phyloP scores from a whole-genome alignment of 108 stramenopile species.

The Fragilaria radians region DNA sequence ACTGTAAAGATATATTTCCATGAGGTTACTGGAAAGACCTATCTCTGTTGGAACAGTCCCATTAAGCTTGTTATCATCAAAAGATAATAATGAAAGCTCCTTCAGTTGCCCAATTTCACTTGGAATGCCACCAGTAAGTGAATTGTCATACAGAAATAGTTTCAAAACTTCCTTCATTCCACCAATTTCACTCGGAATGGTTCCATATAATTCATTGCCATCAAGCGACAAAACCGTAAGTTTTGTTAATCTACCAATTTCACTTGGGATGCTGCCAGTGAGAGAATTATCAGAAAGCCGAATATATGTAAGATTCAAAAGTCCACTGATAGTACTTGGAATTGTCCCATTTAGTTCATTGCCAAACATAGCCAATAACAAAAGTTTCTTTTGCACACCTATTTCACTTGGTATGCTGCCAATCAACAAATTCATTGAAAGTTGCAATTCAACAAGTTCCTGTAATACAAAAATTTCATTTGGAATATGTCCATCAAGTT shows the following conservation, averaged over 20 bases:
- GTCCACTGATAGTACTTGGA: too few relatives aligned
- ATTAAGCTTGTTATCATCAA: conserved; percentile 46
- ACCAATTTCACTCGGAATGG: conserved; percentile 56
- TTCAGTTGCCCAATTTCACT: conserved; percentile 52
- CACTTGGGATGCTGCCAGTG: conserved; percentile 46
- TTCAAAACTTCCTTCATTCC: conserved; percentile 33
- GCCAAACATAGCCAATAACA: conserved; percentile 10
- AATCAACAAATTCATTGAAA: neutral
- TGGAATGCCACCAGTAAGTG: conserved; percentile 52
- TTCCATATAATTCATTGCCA: conserved; percentile 43
- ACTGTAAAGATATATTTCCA: conserved; percentile 24
- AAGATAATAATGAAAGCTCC: conserved; percentile 32
- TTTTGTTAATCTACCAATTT: too few relatives aligned
- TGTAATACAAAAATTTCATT: too few relatives aligned
- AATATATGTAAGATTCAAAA: too few relatives aligned
- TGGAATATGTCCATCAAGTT: too few relatives aligned
- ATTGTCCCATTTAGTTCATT: too few relatives aligned
- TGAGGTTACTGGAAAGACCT: conserved; percentile 37
- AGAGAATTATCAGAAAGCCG: conserved; percentile 58
- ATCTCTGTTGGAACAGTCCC: conserved; percentile 46
- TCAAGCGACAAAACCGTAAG: conserved; percentile 49
- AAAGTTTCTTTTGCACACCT: neutral
- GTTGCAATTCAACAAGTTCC: too few relatives aligned
- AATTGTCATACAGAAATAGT: conserved; percentile 53
- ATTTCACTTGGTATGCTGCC: neutral